Base-by-base conservation (phyloP, 2,329 filamentous ascomycete genomes). In the Immersiporthe knoxdaviesiana region DNA sequence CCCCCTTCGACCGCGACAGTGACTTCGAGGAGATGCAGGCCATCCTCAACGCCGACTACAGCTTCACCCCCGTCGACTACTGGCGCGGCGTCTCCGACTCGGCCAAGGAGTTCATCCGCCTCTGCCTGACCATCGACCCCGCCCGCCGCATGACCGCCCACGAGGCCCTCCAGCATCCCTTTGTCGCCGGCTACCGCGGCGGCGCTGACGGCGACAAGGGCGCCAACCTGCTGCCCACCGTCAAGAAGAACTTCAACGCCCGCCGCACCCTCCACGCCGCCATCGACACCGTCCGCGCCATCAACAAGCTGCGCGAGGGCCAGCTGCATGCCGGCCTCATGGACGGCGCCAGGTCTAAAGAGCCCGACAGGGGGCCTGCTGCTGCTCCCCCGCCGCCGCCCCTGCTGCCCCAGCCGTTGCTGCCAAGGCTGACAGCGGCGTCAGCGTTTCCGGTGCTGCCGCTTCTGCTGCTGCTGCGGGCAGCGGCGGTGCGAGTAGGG, bases 21-120 rank as follows among this genome's bases (percentile, higher is more conserved):
- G 97, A 99, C 81, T 90, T 98, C 77, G 96, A 99, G 83, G 96
- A 99, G 83, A 98, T 99, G 95, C 95, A 98, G 83, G 96, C 96
- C 75, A 99, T 99, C 78, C 88, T 98, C 68, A 92, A 94, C 72
- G 96, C 96, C 70, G 95, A 98, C 83, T 99, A 98, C 84, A 92
- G 90, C 77, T 99, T 98, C 81, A 95, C 93, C 4, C 96, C 96
- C 1, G 82, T 92, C 71, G 95, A 97, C 79, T 98, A 98, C 85
- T 99, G 96, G 96, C 92, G 94, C 72, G 93, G 93, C 71, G 95
- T 99, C 72, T 97, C 93, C 32, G 85, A 90, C 65, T 87, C 89
- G 63, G 92, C 95, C 56, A 92, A 97, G 76, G 92, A 97, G 74
- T 99, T 99, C 80, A 97, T 99, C 82, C 90, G 91, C 74, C 87